phyloP scores from a whole-genome alignment of 768 basidiomycete species.

The Calocera cornea region DNA sequence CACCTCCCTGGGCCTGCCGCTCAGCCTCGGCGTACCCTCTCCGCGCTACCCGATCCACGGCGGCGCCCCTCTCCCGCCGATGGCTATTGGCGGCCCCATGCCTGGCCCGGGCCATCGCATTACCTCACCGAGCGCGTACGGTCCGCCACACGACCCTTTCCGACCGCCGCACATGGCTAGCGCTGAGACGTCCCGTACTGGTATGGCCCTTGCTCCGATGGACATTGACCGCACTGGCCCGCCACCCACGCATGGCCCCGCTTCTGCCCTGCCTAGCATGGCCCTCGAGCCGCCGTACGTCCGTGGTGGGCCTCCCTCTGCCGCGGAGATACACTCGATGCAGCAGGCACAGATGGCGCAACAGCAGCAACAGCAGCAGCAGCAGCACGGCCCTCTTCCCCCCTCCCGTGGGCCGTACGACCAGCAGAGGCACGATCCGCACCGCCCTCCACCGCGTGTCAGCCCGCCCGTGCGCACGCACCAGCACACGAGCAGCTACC shows the following conservation, averaged over 20 bases:
- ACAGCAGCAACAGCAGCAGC: not conserved
- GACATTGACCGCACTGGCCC: constrained; percentile 17
- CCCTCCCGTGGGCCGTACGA: not conserved
- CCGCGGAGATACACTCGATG: not conserved
- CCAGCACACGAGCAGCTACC: not conserved
- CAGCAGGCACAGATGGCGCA: not conserved
- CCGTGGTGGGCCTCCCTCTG: not conserved
- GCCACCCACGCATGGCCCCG: not conserved
- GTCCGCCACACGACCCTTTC: not conserved
- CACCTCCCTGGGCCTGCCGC: constrained; percentile 5
- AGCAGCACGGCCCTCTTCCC: not conserved
- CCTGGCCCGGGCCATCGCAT: constrained; percentile 17
- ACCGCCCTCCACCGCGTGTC: not conserved
- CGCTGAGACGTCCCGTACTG: not conserved
- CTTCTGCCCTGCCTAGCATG: not conserved
- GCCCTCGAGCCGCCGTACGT: not conserved
- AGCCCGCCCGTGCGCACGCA: not conserved
- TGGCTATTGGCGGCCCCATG: constrained; percentile 19
- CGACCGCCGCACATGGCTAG: not conserved
- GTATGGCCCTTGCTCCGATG: constrained; percentile 22
- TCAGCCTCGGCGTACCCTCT: constrained; percentile 6
- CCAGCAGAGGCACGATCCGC: not conserved
- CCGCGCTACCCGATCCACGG: constrained; percentile 14
- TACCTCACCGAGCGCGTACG: not conserved
- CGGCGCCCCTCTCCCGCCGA: constrained; percentile 21